Evolutionary conservation across 805 yeast genomes (phyloP).

Genomic region (Vanderwaltozyma yarrowii): DNA sequence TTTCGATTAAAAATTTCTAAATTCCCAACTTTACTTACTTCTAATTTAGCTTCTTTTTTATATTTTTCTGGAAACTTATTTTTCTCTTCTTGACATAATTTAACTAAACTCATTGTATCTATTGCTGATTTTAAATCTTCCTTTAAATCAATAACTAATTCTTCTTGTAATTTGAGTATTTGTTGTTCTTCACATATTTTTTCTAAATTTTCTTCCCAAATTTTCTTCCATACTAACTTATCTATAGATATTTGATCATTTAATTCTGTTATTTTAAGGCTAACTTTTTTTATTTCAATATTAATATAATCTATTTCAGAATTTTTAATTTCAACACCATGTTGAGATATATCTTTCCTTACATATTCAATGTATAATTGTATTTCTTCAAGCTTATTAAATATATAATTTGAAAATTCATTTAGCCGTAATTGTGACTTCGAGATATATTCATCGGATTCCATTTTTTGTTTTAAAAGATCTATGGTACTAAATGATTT

Average conservation of each 20-base stretch:
- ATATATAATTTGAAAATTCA: slow-evolving; percentile 61
- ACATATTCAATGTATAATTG: slow-evolving; percentile 86
- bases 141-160: slow-evolving; percentile 61
- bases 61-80: too few species aligned
- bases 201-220: slow-evolving; percentile 87
- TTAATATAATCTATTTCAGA: slow-evolving; percentile 58
- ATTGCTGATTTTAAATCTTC: slow-evolving; percentile 73
- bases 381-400: slow-evolving; percentile 77
- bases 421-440: slow-evolving; percentile 52
- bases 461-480: too few species aligned
- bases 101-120: slow-evolving; percentile 74
- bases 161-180: slow-evolving; percentile 81
- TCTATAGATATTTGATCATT: slow-evolving; percentile 52
- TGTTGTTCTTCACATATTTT: slow-evolving; percentile 90
- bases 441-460: slow-evolving; percentile 35
- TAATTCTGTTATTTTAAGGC: slow-evolving; percentile 42
- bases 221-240: slow-evolving; percentile 74
- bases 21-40: too few species aligned
- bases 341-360: slow-evolving; percentile 79
- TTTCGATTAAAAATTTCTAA: too few species aligned
- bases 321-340: slow-evolving; percentile 77
- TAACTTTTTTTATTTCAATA: slow-evolving; percentile 54
- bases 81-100: slow-evolving; percentile 60
- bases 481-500: too few species aligned
- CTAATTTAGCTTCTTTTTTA: too few species aligned